Evolutionary conservation across 1,139 yeast species (phyloP).

Genomic region (Protomyces pachydermus): DNA sequence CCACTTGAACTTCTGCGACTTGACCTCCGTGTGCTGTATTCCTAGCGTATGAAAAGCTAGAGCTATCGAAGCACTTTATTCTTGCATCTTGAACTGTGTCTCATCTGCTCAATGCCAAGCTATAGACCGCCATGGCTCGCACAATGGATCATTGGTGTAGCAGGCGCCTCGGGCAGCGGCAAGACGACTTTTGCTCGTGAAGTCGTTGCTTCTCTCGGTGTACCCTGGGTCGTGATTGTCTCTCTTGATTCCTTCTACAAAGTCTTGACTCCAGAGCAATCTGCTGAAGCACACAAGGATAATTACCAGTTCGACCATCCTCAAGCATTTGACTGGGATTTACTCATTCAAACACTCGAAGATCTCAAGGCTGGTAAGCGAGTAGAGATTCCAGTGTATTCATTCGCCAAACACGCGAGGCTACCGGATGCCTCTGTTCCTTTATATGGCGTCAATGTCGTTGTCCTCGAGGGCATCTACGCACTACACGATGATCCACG

Average conservation of each 20-base stretch:
- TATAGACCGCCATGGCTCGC: constrained; percentile 84
- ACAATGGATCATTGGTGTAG: constrained; percentile 90
- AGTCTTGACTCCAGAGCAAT: constrained; percentile 60
- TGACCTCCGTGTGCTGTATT: no score
- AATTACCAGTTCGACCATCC: constrained; percentile 88
- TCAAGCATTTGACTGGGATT: constrained; percentile 61
- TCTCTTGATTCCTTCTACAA: constrained; percentile 88
- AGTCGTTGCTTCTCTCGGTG: constrained; percentile 64
- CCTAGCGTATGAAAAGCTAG: no score
- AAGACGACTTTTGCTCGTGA: constrained; percentile 87
- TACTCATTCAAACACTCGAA: constrained; percentile 57
- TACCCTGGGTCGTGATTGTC: constrained; percentile 93
- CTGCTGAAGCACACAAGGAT: constrained; percentile 56
- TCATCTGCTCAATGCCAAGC: background rate
- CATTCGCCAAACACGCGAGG: constrained; percentile 58
- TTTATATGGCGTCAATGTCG: constrained; percentile 92
- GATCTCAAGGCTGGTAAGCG: constrained; percentile 54
- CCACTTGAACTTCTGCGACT: no score
- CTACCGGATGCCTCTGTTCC: constrained; percentile 58
- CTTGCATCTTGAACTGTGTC: no score
- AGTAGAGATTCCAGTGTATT: constrained; percentile 79
- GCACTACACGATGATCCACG: constrained; percentile 65
- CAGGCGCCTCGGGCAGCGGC: constrained; percentile 93
- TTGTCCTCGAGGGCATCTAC: constrained; percentile 85
- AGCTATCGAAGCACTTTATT: no score